Conservation (phyloP, 139 green algal species). For the Closterium sp. region DNA sequence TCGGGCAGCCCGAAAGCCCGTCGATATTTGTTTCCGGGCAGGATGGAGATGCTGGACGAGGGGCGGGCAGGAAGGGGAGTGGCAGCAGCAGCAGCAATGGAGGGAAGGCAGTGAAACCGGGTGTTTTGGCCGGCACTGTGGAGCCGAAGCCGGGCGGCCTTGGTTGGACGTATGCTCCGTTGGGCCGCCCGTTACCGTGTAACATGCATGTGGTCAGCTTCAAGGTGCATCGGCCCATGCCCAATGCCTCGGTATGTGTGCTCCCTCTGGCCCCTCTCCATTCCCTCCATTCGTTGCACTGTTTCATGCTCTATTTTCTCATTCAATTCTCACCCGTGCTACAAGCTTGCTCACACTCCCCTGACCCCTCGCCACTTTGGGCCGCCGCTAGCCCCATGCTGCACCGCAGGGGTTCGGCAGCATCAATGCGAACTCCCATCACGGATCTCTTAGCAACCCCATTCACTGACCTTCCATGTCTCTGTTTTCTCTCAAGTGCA, state of each 20-base stretch:
- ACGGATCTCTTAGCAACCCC: background rate
- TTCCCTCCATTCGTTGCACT: background rate
- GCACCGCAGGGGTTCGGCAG: too few relatives aligned
- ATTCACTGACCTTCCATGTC: background rate
- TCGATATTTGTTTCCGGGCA: background rate
- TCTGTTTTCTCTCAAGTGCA: background rate
- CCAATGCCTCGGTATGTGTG: background rate
- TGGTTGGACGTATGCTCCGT: background rate
- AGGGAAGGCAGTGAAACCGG: background rate
- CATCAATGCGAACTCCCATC: too few relatives aligned
- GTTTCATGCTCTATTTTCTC: background rate
- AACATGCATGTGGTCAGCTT: conserved; percentile 41
- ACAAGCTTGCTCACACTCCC: background rate
- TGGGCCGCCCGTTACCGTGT: conserved; percentile 14
- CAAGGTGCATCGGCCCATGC: conserved; percentile 34
- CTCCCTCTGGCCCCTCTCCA: background rate
- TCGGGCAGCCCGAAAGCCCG: conserved; percentile 12
- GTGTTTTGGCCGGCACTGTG: background rate
- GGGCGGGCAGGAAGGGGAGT: background rate
- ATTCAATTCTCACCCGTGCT: background rate
- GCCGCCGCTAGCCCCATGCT: too few relatives aligned
- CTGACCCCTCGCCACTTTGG: background rate
- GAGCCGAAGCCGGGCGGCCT: background rate
- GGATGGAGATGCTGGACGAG: background rate
- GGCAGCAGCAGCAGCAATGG: background rate